Conservation (phyloP, 805 yeast species). For the Ogataea dorogensis region DNA sequence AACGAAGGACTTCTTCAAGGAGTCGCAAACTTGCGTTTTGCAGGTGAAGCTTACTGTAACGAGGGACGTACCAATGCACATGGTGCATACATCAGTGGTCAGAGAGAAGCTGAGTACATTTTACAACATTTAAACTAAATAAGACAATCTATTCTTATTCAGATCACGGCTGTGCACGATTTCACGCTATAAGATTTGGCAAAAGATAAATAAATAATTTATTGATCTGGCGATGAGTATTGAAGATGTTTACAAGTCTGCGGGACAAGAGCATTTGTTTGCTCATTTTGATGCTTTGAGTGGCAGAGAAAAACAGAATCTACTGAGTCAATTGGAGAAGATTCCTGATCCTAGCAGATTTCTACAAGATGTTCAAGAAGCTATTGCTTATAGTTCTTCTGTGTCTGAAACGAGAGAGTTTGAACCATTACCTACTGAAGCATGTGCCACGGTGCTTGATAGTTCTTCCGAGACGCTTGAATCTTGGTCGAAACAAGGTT, state of each 20-base stretch:
- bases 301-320: conserved; percentile 34
- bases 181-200: background rate
- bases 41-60: conserved; percentile 51
- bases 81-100: conserved; percentile 54
- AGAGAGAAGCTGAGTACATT: conserved; percentile 40
- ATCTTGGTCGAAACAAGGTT: conserved; percentile 47
- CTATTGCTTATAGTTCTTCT: conserved; percentile 39
- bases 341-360: conserved; percentile 43
- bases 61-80: conserved; percentile 57
- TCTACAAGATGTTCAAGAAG: conserved; percentile 42
- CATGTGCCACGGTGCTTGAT: conserved; percentile 48
- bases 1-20: conserved; percentile 32
- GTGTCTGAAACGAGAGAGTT: conserved; percentile 29
- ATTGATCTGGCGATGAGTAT: conserved; percentile 2
- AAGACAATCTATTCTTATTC: too few species aligned
- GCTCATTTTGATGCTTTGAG: conserved; percentile 43
- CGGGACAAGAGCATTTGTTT: conserved; percentile 56
- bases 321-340: conserved; percentile 41
- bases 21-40: conserved; percentile 43
- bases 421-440: conserved; percentile 53
- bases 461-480: conserved; percentile 31
- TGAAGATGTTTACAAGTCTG: conserved; percentile 34
- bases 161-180: background rate
- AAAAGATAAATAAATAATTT: conserved; percentile 7
- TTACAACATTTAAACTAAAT: conserved; percentile 3